Evolutionary conservation across 106 monocot species (phyloP).

Genomic region (Dendrobium nobile): DNA sequence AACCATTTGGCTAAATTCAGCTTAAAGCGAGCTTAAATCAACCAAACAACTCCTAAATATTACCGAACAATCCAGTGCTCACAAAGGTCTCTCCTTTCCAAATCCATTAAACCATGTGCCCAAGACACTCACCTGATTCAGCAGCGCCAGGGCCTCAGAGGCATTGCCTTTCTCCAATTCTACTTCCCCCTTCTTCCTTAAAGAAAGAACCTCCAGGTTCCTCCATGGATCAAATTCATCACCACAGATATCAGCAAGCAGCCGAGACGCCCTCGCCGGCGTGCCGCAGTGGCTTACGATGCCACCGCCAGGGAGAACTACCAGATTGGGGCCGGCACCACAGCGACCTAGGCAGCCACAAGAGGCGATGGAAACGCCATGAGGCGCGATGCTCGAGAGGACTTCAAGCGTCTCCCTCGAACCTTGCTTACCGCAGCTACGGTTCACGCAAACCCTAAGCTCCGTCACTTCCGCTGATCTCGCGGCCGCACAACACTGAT

Average conservation of each 20-base stretch:
- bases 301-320: constrained; percentile 25
- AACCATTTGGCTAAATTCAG: too few species aligned
- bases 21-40: too few species aligned
- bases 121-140: constrained; percentile 19
- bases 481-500: background rate
- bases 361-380: constrained; percentile 3
- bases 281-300: constrained; percentile 34
- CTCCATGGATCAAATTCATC: constrained; percentile 12
- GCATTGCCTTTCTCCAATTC: constrained; percentile 25
- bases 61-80: too few species aligned
- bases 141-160: constrained; percentile 14
- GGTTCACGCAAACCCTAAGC: constrained; percentile 49
- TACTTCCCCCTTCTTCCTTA: constrained; percentile 25
- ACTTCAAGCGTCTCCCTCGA: constrained; percentile 33
- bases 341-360: constrained; percentile 49
- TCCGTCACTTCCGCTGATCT: background rate
- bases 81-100: too few species aligned
- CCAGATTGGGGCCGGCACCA: constrained; percentile 50
- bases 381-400: constrained; percentile 10
- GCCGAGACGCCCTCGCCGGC: constrained; percentile 31
- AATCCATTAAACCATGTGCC: background rate
- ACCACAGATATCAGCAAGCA: constrained; percentile 23
- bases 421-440: constrained; percentile 37
- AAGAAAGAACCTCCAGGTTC: constrained; percentile 22
- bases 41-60: too few species aligned